Evolutionary conservation across 2,329 filamentous ascomycete genomes (phyloP), one percentile per base, ranked within the genome.

Genomic region (Stemphylium beticola): DNA sequence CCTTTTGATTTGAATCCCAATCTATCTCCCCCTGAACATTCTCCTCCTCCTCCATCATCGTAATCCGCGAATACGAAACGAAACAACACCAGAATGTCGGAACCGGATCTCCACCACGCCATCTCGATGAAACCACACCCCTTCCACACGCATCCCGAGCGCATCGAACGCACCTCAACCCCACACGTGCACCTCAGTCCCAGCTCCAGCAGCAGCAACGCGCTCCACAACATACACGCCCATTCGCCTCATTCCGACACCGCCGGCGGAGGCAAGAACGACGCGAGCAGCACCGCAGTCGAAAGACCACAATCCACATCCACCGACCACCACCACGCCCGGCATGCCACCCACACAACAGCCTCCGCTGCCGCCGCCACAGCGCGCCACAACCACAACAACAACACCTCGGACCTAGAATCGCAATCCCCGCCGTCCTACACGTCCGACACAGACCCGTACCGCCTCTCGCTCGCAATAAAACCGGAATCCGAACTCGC

Each of bases 401-500:
- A n/a, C 72, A 71, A 18, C 64, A 73, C 71, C 45, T 68, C 64
- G 45, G 78, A 81, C 48, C 66, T 81, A 55, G 80, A 82, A 62
- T 71, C 76, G 20, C 77, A 81, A 38, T 79, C 79, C 34, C 76
- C 84, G 7, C 87, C 88, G 0, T 81, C 80, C 8, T 85, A 87
- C 67, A 85, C 81, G 17, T 74, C 76, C 22, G 86, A 87, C 61
- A 89, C 85, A 67, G 93, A 98, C 66, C 93, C 93, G 0, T 95
- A 92, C 76, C 85, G 87, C 49, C 86, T 98, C 4, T 86, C 90
- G 0, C 84, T 85, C 2, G 87, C 85, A 49, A 85, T 95, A 74
- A 98, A 96, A 78, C 87, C 89, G 17, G 81, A 86, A 26, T 84
- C 83, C 15, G 91, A 97, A 73, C 85, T 97, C 60, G 84, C 87